A percentile compares a stretch with the other conserved stretches of the same genome.
phyloP scores from a whole-genome alignment of 164 flowering plant species.

The Annona cherimola region DNA sequence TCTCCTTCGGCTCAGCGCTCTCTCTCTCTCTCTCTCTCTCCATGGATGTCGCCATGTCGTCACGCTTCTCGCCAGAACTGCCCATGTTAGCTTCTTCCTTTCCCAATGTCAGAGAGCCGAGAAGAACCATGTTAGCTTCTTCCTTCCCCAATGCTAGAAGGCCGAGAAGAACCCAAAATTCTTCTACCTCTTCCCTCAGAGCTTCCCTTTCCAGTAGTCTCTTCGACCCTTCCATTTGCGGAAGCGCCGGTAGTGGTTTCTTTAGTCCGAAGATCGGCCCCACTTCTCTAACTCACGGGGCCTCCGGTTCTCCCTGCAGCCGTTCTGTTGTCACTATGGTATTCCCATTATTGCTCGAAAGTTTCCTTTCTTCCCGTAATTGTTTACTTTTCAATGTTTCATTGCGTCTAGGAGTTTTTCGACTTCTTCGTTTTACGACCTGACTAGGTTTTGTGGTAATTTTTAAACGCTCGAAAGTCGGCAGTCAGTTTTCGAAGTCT shows the following conservation, averaged over 20 bases:
- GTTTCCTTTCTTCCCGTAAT: neutral
- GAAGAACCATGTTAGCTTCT: constrained; percentile 8
- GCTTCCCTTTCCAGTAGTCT: constrained; percentile 41
- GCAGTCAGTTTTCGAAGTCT: too few species aligned
- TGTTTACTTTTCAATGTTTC: too few species aligned
- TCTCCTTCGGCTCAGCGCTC: neutral
- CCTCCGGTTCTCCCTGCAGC: constrained; percentile 37
- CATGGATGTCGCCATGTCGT: constrained; percentile 49
- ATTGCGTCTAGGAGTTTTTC: neutral
- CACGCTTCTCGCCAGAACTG: constrained; percentile 30
- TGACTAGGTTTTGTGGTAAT: too few species aligned
- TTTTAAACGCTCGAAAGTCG: too few species aligned
- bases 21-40: constrained; percentile 9
- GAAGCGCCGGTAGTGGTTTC: constrained; percentile 45
- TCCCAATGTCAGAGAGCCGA: constrained; percentile 9
- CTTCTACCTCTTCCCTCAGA: constrained; percentile 14
- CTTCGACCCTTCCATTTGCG: constrained; percentile 40
- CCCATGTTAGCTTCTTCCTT: constrained; percentile 17
- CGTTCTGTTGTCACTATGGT: constrained; percentile 85
- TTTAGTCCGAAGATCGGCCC: constrained; percentile 58
- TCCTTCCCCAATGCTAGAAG: constrained; percentile 13
- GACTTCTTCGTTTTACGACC: neutral
- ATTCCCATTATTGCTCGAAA: constrained; percentile 3
- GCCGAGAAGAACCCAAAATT: constrained; percentile 13
- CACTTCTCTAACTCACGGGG: constrained; percentile 10